Evolutionary conservation across 177 flowering plant species (phyloP).

Genomic region (Tripterygium wilfordii): DNA sequence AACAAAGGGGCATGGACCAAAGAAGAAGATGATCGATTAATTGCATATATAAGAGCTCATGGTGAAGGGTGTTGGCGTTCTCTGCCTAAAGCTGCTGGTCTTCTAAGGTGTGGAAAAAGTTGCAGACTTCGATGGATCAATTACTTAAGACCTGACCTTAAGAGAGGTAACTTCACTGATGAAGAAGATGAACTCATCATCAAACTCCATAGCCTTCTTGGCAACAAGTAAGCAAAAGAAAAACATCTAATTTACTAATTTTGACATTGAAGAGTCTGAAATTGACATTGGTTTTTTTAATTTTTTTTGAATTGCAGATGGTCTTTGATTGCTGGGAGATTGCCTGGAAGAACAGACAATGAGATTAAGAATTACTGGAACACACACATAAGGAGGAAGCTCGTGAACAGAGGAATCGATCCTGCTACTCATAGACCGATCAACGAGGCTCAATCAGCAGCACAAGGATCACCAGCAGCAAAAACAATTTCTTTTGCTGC

Average conservation of each 20-base stretch:
- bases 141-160: slow-evolving; percentile 90
- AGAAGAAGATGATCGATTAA: slow-evolving; percentile 94
- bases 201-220: slow-evolving; percentile 92
- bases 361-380: slow-evolving; percentile 99
- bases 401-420: slow-evolving; percentile 82
- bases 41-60: slow-evolving; percentile 77
- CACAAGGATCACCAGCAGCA: too few relatives aligned
- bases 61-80: slow-evolving; percentile 99
- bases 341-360: slow-evolving; percentile 95
- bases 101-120: slow-evolving; percentile 94
- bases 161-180: slow-evolving; percentile 91
- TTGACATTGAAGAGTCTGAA: too few relatives aligned
- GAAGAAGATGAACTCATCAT: slow-evolving; percentile 97
- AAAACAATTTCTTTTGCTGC: slow-evolving; percentile 33
- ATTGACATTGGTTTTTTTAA: too few relatives aligned
- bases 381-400: slow-evolving; percentile 91
- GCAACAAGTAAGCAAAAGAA: slow-evolving; percentile 94
- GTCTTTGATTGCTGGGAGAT: slow-evolving; percentile 94
- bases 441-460: slow-evolving; percentile 40
- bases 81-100: slow-evolving; percentile 96
- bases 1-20: slow-evolving; percentile 99
- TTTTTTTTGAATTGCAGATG: too few relatives aligned
- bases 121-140: slow-evolving; percentile 98
- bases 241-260: too few relatives aligned
- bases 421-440: slow-evolving; percentile 79